Base-by-base conservation (phyloP, 1,284 basidiomycete species). In the Trichosporon sp. region DNA sequence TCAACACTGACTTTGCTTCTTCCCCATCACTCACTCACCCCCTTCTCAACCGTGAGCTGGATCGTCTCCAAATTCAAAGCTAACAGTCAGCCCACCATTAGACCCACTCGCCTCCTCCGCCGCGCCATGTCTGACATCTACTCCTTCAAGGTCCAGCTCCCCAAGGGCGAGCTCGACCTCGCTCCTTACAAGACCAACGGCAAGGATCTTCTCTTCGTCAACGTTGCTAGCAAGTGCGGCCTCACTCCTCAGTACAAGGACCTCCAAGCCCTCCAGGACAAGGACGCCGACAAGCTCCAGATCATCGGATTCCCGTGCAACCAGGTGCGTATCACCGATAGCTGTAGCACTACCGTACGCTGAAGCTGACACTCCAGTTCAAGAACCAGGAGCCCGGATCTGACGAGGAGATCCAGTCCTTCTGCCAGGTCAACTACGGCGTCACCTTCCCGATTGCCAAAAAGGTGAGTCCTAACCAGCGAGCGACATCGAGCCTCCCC, bases 231-330 rank as follows among this genome's bases (percentile, higher is more conserved):
- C 73, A 81, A 81, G 70, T 85, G 83, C 68, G 83, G 93, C 38
- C 93, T 95, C 78, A 94, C 93, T 5, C 91, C 92, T 8, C 94
- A 96, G 83, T 95, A 95, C 85, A 91, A 89, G 80, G 92, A 92
- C 74, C 88, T 97, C 21, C 92, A 97, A 84, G 86, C 85, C 6
- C 85, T 97, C 43, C 89, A 95, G 83, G 89, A 94, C 76, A 93
- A 94, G 83, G 91, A 94, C 86, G 90, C 91, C 76, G 86, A 88
- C 72, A 91, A 87, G 16, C 87, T 96, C 68, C 86, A 90, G 71
- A 89, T 96, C 76, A 87, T 96, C 70, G 94, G 94, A 1, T 96
- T 96, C 87, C 94, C 94, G 38, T 95, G 90, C 86, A 96, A 96
- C 82, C 94, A 95, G 86, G 69, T 63, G 16, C 92, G 92, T 26